These are phyloP conservation scores for Rhodomyrtus psidioides DNA, from an alignment of 441 rosid genomes.

Conservation along the genomic window DNA sequence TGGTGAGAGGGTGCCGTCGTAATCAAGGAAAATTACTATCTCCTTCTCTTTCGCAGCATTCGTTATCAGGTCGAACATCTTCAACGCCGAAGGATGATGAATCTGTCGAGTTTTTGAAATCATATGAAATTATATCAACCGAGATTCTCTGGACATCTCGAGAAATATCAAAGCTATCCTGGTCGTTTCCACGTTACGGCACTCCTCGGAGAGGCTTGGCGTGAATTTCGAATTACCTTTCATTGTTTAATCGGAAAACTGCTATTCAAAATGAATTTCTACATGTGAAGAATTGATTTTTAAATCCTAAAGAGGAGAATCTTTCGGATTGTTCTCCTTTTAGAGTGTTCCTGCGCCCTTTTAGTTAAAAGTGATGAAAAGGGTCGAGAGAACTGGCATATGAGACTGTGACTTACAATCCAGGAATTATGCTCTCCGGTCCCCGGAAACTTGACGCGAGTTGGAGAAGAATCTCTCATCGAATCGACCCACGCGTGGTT, in stretches of 20 bases:
- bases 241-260: neutral
- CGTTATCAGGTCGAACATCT: neutral
- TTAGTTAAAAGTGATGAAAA: neutral
- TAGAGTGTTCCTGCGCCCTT: neutral
- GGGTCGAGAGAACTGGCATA: neutral
- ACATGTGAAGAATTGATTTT: neutral
- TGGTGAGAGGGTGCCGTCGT: slow-evolving; percentile 8
- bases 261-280: neutral
- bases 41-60: slow-evolving; percentile 5
- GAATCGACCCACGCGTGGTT: neutral
- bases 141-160: neutral
- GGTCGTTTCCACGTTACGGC: neutral
- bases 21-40: slow-evolving; percentile 7
- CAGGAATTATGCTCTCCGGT: neutral
- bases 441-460: neutral
- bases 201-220: neutral
- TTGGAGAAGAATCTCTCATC: slow-evolving; percentile 4
- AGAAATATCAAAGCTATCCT: neutral
- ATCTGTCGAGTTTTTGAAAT: neutral
- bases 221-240: neutral
- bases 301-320: neutral
- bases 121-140: neutral
- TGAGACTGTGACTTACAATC: neutral
- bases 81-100: slow-evolving; percentile 1
- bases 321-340: neutral